Evolutionary conservation across 83 land plant genomes (phyloP).

Genomic region (Picea abies): DNA sequence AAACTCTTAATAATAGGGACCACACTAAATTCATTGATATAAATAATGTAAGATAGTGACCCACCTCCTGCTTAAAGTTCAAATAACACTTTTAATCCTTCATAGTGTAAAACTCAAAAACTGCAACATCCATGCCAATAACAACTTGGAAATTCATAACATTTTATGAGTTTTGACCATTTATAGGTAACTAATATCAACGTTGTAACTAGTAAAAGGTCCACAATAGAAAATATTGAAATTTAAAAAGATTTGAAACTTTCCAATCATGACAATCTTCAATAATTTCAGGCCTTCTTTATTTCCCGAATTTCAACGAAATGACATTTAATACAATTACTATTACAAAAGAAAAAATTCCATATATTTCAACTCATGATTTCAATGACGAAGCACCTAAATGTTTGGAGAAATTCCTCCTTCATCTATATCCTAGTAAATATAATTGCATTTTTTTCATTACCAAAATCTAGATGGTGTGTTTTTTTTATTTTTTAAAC

Average conservation of each 20-base stretch:
- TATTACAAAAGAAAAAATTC: too few species aligned
- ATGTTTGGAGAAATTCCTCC: too few species aligned
- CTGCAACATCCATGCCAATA: slow-evolving; percentile 99
- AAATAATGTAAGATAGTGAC: too few species aligned
- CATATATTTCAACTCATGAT: neutral
- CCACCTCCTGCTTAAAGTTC: too few species aligned
- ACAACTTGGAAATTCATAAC: slow-evolving; percentile 61
- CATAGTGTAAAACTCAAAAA: slow-evolving; percentile 82
- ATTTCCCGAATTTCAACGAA: slow-evolving; percentile 60
- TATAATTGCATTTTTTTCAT: too few species aligned
- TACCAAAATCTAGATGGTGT: too few species aligned
- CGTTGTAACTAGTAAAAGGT: neutral
- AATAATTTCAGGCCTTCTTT: slow-evolving; percentile 94
- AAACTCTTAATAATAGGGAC: too few species aligned
- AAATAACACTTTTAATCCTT: neutral
- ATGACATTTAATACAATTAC: neutral
- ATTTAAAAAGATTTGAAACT: slow-evolving; percentile 38
- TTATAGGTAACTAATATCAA: neutral
- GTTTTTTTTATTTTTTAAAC: too few species aligned
- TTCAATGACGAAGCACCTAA: too few species aligned
- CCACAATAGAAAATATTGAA: neutral
- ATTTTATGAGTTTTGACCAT: neutral
- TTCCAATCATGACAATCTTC: slow-evolving; percentile 91
- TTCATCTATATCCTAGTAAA: too few species aligned
- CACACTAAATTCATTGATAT: too few species aligned